phyloP scores from a whole-genome alignment of 148 eudicot species.

The Cornus controversa region DNA sequence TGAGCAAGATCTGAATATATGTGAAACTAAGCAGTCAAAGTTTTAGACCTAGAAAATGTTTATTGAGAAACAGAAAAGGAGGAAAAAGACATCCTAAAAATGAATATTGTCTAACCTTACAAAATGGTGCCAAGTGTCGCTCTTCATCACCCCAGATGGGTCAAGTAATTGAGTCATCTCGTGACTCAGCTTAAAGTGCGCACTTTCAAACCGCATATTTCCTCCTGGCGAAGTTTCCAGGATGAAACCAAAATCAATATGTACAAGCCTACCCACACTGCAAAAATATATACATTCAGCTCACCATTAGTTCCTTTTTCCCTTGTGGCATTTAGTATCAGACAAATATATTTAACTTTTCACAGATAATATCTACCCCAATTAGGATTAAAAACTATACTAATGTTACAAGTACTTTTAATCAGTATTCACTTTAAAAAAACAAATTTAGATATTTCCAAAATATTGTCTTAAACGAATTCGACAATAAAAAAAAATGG shows the following conservation, averaged over 20 bases:
- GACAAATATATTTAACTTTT: neutral
- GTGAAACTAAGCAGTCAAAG: no score
- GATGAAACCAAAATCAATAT: slow-evolving; percentile 96
- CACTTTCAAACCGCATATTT: slow-evolving; percentile 97
- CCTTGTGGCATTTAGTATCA: neutral
- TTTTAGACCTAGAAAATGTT: neutral
- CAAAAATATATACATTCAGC: slow-evolving; percentile 10
- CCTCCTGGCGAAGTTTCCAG: slow-evolving; percentile 97
- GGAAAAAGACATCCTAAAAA: neutral
- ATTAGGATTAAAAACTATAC: neutral
- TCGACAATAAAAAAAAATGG: no score
- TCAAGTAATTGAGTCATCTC: slow-evolving; percentile 99
- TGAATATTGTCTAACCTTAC: slow-evolving; percentile 52
- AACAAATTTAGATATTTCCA: neutral
- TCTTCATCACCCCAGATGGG: slow-evolving; percentile 96
- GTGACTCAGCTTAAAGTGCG: slow-evolving; percentile 97
- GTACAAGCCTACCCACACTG: slow-evolving; percentile 96
- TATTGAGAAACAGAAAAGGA: neutral
- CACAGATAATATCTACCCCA: neutral
- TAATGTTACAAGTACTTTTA: neutral
- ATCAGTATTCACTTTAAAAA: no score
- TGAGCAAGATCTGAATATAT: no score
- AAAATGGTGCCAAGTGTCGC: slow-evolving; percentile 88
- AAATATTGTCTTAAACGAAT: neutral
- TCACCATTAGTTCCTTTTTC: neutral